These are phyloP conservation scores for Aspergillus aculeatinus DNA, from an alignment of 2,329 filamentous ascomycete species.

Conservation along the genomic window DNA sequence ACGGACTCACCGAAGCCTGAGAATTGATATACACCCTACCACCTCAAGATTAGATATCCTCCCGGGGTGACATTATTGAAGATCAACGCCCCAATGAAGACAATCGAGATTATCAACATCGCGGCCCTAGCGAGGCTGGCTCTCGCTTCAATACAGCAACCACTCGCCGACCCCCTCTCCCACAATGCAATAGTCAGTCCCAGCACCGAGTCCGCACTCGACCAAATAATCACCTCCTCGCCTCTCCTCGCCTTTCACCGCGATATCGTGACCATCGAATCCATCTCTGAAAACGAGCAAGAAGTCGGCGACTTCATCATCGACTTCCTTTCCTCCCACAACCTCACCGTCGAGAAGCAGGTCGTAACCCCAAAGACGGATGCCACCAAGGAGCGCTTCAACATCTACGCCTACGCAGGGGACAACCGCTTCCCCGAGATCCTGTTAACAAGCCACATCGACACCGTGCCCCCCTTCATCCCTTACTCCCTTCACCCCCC, in stretches of 20 bases:
- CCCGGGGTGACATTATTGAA: too few species aligned
- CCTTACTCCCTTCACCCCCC: slow-evolving; percentile 46
- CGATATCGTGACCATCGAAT: slow-evolving; percentile 69
- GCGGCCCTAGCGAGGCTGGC: too few species aligned
- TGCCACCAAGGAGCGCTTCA: slow-evolving; percentile 58
- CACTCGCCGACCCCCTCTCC: too few species aligned
- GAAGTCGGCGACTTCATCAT: slow-evolving; percentile 67
- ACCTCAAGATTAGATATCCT: too few species aligned
- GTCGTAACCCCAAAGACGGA: slow-evolving; percentile 17
- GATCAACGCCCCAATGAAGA: too few species aligned
- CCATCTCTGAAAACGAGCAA: slow-evolving; percentile 68
- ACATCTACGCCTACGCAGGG: slow-evolving; percentile 66
- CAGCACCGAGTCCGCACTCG: too few species aligned
- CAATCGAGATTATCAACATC: too few species aligned
- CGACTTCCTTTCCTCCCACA: slow-evolving; percentile 60
- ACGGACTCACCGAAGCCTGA: too few species aligned
- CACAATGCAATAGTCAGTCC: too few species aligned
- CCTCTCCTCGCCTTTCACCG: slow-evolving; percentile 71
- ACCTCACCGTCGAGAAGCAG: slow-evolving; percentile 65
- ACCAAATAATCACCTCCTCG: slow-evolving; percentile 38
- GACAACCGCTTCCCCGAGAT: slow-evolving; percentile 31
- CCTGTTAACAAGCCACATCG: slow-evolving; percentile 71
- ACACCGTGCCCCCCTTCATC: slow-evolving; percentile 59
- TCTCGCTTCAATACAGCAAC: too few species aligned
- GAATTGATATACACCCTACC: too few species aligned